Conservation (phyloP, 495 filamentous ascomycete species). For the Tricharina praecox region DNA sequence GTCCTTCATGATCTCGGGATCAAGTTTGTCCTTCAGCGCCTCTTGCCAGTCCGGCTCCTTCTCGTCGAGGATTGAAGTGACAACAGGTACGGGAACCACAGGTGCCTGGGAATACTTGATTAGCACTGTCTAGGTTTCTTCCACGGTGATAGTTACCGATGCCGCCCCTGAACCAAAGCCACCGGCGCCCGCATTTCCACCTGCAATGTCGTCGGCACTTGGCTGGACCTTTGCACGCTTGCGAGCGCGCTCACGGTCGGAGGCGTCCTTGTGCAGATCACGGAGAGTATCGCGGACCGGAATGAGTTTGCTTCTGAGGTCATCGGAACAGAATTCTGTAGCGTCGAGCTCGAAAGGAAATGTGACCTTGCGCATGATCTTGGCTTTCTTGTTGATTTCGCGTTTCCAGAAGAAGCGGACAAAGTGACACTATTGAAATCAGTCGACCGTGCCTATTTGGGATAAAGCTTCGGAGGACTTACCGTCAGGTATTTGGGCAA, state of each 20-base stretch:
- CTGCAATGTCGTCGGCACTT: constrained; percentile 23
- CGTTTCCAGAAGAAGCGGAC: constrained; percentile 97
- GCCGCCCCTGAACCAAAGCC: constrained; percentile 24
- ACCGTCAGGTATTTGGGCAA: constrained; percentile 90
- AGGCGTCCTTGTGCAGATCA: constrained; percentile 84
- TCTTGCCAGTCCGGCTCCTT: constrained; percentile 35
- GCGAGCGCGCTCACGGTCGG: constrained; percentile 69
- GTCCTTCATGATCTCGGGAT: constrained; percentile 53
- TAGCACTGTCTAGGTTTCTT: no score
- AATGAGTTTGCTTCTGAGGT: constrained; percentile 62
- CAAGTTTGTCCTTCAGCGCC: constrained; percentile 31
- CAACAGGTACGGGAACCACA: no score
- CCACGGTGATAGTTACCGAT: no score
- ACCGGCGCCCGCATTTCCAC: constrained; percentile 21
- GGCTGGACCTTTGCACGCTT: constrained; percentile 67
- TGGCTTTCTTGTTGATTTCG: constrained; percentile 88
- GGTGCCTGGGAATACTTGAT: no score
- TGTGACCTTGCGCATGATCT: constrained; percentile 97
- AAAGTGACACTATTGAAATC: constrained; percentile 43
- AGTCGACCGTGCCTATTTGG: constrained; percentile 1
- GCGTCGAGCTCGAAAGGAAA: constrained; percentile 87
- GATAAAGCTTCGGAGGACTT: constrained; percentile 8
- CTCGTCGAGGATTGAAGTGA: no score
- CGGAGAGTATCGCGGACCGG: constrained; percentile 89
- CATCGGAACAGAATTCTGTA: constrained; percentile 88